Evolutionary conservation across 1,284 basidiomycete species (phyloP), one percentile per base, ranked within the genome.

Genomic region (Abortiporus biennis): DNA sequence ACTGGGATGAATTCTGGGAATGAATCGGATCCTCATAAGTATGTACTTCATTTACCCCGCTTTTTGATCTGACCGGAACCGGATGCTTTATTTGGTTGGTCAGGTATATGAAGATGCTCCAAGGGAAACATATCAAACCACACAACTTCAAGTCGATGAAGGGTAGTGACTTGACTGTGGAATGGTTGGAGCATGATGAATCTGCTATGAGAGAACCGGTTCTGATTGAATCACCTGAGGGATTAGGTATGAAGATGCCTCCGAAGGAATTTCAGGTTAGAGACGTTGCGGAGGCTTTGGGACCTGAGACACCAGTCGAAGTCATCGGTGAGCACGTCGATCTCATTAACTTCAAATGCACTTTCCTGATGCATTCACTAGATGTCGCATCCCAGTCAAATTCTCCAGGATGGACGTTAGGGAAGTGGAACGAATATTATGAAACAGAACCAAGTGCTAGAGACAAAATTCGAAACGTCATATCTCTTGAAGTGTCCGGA

Each of bases 351-450:
- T 21, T 40, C 30, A n/a, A 43, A 2, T 27, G 27, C 24, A 42
- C 38, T 36, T 21, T 20, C 33, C 47, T 47, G 37, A 42, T 47
- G 37, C 35, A 42, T 40, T 32, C 44, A 45, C 32, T 51, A 91
- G 90, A 93, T 61, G 88, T 92, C 39, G 80, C 85, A 15, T 78
- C 87, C 0, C 92, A 94, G 58, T 82, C 85, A 1, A 85, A 82
- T 27, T 71, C 78, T 4, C 76, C 83, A 4, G 84, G 84, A 5
- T 98, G 95, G 94, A 91, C 84, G 6, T 67, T 99, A 6, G 79
- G 76, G 8, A 85, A 83, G 61, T 99, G 95, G 95, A 88, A 85
- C 2, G 80, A 84, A 44, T 98, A 99, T 60, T 88, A 87, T 58
- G 70, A 76, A 45, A 70, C 75, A 15, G 80, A 84, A 23, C 69